Percentiles rank a stretch among this genome's conserved stretches.
Evolutionary conservation across 2,329 filamentous ascomycete genomes (phyloP).

Genomic region (Colletotrichum euphorbiae): DNA sequence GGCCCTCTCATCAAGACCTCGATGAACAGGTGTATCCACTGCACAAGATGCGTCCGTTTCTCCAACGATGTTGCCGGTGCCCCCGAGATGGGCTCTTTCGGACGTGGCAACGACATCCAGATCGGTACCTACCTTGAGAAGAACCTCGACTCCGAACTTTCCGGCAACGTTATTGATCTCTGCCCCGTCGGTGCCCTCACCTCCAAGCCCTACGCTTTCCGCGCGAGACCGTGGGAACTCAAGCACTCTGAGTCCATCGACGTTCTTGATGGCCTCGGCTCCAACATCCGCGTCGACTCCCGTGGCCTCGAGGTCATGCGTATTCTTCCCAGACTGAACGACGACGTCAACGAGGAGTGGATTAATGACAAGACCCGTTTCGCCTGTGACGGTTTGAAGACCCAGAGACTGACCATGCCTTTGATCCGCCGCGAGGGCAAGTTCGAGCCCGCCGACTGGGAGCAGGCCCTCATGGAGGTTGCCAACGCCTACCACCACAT

Average conservation of each 20-base stretch:
- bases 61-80: constrained; percentile 97
- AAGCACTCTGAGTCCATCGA: constrained; percentile 97
- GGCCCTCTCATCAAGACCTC: constrained; percentile 98
- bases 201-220: constrained; percentile 98
- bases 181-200: constrained; percentile 97
- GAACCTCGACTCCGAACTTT: constrained; percentile 93
- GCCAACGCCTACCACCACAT: constrained; percentile 82
- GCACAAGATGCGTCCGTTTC: constrained; percentile 97
- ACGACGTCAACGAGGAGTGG: constrained; percentile 99
- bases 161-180: constrained; percentile 96
- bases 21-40: constrained; percentile 99
- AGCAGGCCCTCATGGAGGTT: constrained; percentile 92
- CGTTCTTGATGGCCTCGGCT: constrained; percentile 91
- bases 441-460: constrained; percentile 94
- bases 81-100: constrained; percentile 92
- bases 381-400: constrained; percentile 95
- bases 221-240: constrained; percentile 95
- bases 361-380: constrained; percentile 99
- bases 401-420: constrained; percentile 93
- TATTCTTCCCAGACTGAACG: constrained; percentile 90
- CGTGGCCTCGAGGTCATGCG: constrained; percentile 97
- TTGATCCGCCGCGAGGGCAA: constrained; percentile 89
- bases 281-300: constrained; percentile 93
- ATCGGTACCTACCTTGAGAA: constrained; percentile 98
- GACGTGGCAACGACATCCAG: constrained; percentile 96